Conservation (phyloP, 2,329 filamentous ascomycete genomes). For the Pseudogymnoascus sp. region DNA sequence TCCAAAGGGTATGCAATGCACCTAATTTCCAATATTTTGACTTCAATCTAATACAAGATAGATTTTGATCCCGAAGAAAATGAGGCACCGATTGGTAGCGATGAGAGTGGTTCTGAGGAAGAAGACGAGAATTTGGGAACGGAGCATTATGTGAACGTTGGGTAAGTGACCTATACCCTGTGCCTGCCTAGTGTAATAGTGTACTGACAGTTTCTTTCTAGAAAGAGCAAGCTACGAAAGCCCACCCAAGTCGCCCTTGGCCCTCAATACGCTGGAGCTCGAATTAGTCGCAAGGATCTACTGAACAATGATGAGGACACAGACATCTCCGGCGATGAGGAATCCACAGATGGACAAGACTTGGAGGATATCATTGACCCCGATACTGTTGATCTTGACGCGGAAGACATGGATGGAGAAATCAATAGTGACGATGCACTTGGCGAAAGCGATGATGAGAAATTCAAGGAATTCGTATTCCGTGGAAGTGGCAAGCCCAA, state of each 20-base stretch:
- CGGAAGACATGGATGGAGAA: constrained; percentile 48
- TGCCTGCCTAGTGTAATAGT: constrained; percentile 12
- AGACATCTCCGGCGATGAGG: constrained; percentile 35
- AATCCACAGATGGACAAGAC: constrained; percentile 33
- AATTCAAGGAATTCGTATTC: constrained; percentile 65
- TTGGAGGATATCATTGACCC: constrained; percentile 38
- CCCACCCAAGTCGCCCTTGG: constrained; percentile 62
- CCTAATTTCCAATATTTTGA: not conserved
- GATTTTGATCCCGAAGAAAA: constrained; percentile 34
- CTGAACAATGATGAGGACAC: constrained; percentile 46
- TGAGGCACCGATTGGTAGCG: constrained; percentile 18
- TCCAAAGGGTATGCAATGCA: constrained; percentile 42
- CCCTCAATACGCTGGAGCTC: constrained; percentile 69
- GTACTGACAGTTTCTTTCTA: constrained; percentile 24
- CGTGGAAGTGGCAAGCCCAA: constrained; percentile 48
- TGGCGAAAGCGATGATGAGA: constrained; percentile 75
- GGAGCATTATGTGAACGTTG: constrained; percentile 79
- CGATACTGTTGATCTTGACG: constrained; percentile 44
- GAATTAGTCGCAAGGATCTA: constrained; percentile 61
- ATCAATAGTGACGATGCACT: constrained; percentile 64
- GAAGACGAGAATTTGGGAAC: constrained; percentile 56
- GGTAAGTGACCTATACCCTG: constrained; percentile 33
- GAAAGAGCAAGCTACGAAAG: constrained; percentile 76
- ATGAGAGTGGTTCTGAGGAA: constrained; percentile 38
- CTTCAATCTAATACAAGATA: constrained; percentile 14